Percentiles rank a stretch among this genome's conserved stretches.
Evolutionary conservation across 805 yeast species (phyloP).

Genomic region (Pichia rugopelliculosa): DNA sequence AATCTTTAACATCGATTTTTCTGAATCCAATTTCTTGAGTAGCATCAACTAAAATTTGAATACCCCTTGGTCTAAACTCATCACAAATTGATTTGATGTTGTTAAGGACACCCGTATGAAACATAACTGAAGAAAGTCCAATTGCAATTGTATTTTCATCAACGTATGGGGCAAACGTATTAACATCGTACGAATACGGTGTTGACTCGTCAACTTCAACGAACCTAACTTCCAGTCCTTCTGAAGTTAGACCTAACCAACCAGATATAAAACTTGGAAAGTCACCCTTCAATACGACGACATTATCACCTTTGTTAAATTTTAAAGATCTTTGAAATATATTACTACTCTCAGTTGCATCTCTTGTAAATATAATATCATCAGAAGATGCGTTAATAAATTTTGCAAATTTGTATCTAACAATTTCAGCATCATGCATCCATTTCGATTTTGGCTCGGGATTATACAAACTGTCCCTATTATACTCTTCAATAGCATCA

Average conservation of each 20-base stretch:
- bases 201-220: not conserved
- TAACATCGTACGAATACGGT: not conserved
- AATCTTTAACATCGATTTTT: slow-evolving; percentile 3
- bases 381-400: slow-evolving; percentile 1
- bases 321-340: slow-evolving; percentile 6
- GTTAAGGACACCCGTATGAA: slow-evolving; percentile 8
- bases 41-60: slow-evolving; percentile 9
- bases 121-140: slow-evolving; percentile 5
- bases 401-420: not conserved
- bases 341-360: slow-evolving; percentile 6
- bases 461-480: not conserved
- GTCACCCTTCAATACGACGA: slow-evolving; percentile 2
- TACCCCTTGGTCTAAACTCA: slow-evolving; percentile 4
- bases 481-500: not conserved
- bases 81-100: slow-evolving; percentile 3
- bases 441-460: slow-evolving; percentile 3
- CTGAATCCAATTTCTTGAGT: slow-evolving; percentile 11
- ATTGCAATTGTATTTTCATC: slow-evolving; percentile 6
- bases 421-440: not conserved
- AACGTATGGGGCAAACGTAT: not conserved
- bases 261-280: slow-evolving; percentile 2
- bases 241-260: slow-evolving; percentile 1
- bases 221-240: slow-evolving; percentile 2
- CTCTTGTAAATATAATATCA: slow-evolving; percentile 8
- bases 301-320: slow-evolving; percentile 5